These are phyloP conservation scores for Elaeis oleifera DNA, from an alignment of 202 grass and related monocot species.

Conservation along the genomic window DNA sequence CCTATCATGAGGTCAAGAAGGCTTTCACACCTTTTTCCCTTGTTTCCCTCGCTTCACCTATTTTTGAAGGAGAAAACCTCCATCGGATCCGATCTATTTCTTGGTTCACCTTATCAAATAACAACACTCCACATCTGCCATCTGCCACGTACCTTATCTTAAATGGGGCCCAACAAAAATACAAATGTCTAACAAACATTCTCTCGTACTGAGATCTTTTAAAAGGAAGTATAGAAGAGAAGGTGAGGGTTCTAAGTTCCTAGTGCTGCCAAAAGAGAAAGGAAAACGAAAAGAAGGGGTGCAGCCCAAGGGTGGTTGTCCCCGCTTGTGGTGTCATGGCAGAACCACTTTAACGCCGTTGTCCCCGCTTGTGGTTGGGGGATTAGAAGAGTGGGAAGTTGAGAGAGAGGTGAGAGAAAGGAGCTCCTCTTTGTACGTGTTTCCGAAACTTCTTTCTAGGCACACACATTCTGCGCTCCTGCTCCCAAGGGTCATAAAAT, in stretches of 20 bases:
- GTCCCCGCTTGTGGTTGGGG: conserved; percentile 50
- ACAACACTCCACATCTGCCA: no score
- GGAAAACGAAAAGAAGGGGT: conserved; percentile 16
- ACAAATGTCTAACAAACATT: conserved; percentile 14
- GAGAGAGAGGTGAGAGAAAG: conserved; percentile 44
- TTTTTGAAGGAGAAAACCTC: neutral
- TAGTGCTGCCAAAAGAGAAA: conserved; percentile 22
- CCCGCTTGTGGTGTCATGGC: conserved; percentile 59
- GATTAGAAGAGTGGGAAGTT: neutral
- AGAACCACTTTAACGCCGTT: conserved; percentile 74
- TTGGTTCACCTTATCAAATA: neutral
- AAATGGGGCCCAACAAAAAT: no score
- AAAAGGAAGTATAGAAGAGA: conserved; percentile 20
- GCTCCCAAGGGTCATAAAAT: conserved; percentile 53
- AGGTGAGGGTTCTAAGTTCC: conserved; percentile 8
- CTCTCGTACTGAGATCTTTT: conserved; percentile 6
- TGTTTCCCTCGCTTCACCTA: conserved; percentile 9
- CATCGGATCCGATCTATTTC: no score
- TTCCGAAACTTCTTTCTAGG: conserved; percentile 66
- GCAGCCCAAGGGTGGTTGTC: conserved; percentile 55
- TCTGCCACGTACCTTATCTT: no score
- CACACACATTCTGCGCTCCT: conserved; percentile 95
- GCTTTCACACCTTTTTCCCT: conserved; percentile 10
- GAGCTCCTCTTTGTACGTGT: conserved; percentile 40
- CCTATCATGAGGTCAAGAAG: conserved; percentile 70